phyloP scores from a whole-genome alignment of 2,329 filamentous ascomycete species.

The Hortaea sp. region DNA sequence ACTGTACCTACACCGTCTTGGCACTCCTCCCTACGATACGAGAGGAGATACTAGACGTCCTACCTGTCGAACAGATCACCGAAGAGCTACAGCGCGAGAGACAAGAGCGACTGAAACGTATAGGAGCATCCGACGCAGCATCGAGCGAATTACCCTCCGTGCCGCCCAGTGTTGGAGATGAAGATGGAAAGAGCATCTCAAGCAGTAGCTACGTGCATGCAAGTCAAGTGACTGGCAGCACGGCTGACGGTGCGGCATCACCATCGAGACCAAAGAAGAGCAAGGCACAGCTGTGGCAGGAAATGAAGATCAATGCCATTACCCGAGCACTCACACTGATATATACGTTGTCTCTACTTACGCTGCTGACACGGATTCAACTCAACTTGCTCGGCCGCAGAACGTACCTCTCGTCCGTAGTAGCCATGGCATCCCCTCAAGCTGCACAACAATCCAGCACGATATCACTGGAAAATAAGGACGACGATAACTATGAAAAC shows the following conservation, averaged over 20 bases:
- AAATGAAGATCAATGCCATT: slow-evolving; percentile 90
- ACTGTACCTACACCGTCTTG: slow-evolving; percentile 97
- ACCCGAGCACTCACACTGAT: slow-evolving; percentile 84
- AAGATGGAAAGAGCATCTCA: slow-evolving; percentile 67
- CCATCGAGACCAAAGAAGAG: slow-evolving; percentile 56
- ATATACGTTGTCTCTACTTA: slow-evolving; percentile 82
- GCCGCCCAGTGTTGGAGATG: slow-evolving; percentile 63
- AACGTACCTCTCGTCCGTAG: slow-evolving; percentile 91
- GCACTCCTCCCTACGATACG: slow-evolving; percentile 86
- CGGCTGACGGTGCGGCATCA: slow-evolving; percentile 34
- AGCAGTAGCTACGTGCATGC: slow-evolving; percentile 77
- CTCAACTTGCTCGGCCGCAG: slow-evolving; percentile 91
- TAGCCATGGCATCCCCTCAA: slow-evolving; percentile 70
- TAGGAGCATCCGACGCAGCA: slow-evolving; percentile 45
- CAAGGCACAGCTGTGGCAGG: slow-evolving; percentile 93
- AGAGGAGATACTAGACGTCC: slow-evolving; percentile 73
- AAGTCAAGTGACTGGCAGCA: slow-evolving; percentile 56
- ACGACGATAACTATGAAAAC: slow-evolving; percentile 75
- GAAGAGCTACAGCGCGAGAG: slow-evolving; percentile 93
- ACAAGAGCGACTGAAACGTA: slow-evolving; percentile 48
- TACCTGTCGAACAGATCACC: slow-evolving; percentile 87
- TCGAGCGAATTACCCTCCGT: slow-evolving; percentile 48
- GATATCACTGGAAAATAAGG: slow-evolving; percentile 86
- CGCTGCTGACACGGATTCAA: slow-evolving; percentile 87
- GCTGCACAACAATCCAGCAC: slow-evolving; percentile 53